Base-by-base conservation (phyloP, 441 rosid genomes). In the Erysimum cheiri region DNA sequence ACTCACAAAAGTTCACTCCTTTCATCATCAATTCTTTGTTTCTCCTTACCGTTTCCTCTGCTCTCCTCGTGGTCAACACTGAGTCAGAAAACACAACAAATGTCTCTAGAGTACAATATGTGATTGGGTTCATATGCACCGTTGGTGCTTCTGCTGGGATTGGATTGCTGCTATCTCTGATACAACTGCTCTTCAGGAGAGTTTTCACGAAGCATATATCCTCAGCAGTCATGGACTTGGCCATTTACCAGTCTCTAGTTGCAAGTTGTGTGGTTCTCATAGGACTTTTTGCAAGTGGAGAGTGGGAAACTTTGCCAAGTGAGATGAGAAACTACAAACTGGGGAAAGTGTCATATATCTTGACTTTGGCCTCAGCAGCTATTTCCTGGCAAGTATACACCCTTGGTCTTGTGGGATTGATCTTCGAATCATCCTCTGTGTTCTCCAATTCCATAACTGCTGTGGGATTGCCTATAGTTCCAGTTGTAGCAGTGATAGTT, bases 1-100 rank as follows among this genome's bases (percentile, higher is more conserved):
- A 86, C 56, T 65, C 71, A 0, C 84, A 81, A 22, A 83, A 78
- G 58, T 77, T 86, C 67, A 80, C 85, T 33, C 78, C 83, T 64
- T 78, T 72, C 61, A 80, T 81, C 2, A 6, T 77, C 10, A 83
- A 78, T 56, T 83, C 85, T 11, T 22, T 78, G 3, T 64, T 83
- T 44, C 83, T 86, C 26, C 81, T 82, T 61, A 76, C 80, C 0
- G 37, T 71, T 26, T 71, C 80, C 62, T 71, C 80, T 62, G 69
- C 73, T 3, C 72, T 8, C 69, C 76, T 82, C 0, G 76, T 64
- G 43, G 59, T 74, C 35, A 73, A 64, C 37, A 40, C 69, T 0
- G 78, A 77, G 8, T 39, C 84, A 0, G 26, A 31, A n/a, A 56
- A 50, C 47, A 8, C 77, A 11, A 8, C 46, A 0, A 60, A 66